phyloP scores from a whole-genome alignment of 2,329 filamentous ascomycete genomes.

The Macrophomina pseudophaseolina region DNA sequence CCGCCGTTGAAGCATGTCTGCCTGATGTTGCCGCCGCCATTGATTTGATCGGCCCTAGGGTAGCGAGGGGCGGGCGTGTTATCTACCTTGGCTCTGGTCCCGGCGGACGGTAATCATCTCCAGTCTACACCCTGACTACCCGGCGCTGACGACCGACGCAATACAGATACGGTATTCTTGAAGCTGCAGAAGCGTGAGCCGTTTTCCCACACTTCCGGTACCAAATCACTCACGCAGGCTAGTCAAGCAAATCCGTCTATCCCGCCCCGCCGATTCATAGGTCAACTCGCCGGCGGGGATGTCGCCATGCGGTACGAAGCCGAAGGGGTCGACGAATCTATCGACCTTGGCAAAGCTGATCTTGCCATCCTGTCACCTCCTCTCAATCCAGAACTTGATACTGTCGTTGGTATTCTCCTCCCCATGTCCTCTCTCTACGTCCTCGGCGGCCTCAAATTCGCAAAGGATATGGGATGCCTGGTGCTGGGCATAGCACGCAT shows the following conservation, averaged over 20 bases:
- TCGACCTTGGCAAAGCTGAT: conserved; percentile 1
- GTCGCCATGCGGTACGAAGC: conserved; percentile 9
- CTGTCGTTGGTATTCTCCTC: conserved; percentile 14
- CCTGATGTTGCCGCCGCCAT: conserved; percentile 9
- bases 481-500: conserved; percentile 3
- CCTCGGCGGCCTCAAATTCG: conserved; percentile 14
- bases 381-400: conserved; percentile 1
- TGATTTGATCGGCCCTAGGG: conserved; percentile 12
- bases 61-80: conserved; percentile 11
- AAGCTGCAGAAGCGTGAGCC: conserved; percentile 10
- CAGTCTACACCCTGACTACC: neutral
- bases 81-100: conserved; percentile 13
- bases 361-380: conserved; percentile 14
- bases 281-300: conserved; percentile 13
- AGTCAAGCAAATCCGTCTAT: conserved; percentile 10
- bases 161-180: conserved; percentile 13
- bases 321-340: conserved; percentile 21
- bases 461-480: neutral
- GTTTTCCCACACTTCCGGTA: neutral
- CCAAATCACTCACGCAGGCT: neutral
- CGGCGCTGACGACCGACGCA: neutral
- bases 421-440: conserved; percentile 14
- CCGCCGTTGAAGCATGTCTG: conserved; percentile 10
- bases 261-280: conserved; percentile 16
- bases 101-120: neutral